Evolutionary conservation across 1,284 basidiomycete species (phyloP).

Genomic region (Austroboletus niveus): DNA sequence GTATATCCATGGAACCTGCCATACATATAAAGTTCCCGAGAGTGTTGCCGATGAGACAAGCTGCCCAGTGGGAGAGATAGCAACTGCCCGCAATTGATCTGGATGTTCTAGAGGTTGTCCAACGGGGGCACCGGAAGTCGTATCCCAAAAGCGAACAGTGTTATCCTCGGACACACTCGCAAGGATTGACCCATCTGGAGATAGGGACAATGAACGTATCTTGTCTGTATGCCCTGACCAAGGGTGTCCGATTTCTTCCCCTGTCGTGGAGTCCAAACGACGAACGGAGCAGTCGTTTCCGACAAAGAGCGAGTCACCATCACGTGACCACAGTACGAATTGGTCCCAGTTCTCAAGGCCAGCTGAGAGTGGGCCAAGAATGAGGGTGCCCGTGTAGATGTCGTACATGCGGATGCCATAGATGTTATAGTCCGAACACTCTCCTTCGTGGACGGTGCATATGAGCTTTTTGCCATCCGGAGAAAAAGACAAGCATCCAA

Average conservation of each 20-base stretch:
- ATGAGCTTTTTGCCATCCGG: constrained; percentile 6
- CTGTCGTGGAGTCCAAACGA: constrained; percentile 11
- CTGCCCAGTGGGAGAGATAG: constrained; percentile 6
- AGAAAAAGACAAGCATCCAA: constrained; percentile 1
- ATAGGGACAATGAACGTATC: constrained; percentile 5
- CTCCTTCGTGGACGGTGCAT: not conserved
- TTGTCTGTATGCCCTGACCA: constrained; percentile 4
- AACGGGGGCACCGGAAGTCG: not conserved
- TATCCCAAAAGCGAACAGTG: constrained; percentile 15
- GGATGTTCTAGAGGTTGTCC: not conserved
- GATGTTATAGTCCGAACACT: no score
- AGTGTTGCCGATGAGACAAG: not conserved
- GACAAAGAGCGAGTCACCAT: constrained; percentile 10
- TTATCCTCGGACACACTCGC: constrained; percentile 5
- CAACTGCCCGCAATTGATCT: rapidly evolving
- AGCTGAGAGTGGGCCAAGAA: not conserved
- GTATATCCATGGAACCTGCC: not conserved
- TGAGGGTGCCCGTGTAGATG: not conserved
- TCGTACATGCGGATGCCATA: constrained; percentile 6
- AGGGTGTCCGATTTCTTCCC: not conserved
- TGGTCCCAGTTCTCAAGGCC: not conserved
- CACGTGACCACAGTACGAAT: constrained; percentile 11
- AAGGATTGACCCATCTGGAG: constrained; percentile 7
- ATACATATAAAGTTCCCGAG: not conserved
- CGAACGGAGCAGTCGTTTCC: not conserved